phyloP scores from a whole-genome alignment of 2,329 filamentous ascomycete species.

The Epicoccum sorghinum region DNA sequence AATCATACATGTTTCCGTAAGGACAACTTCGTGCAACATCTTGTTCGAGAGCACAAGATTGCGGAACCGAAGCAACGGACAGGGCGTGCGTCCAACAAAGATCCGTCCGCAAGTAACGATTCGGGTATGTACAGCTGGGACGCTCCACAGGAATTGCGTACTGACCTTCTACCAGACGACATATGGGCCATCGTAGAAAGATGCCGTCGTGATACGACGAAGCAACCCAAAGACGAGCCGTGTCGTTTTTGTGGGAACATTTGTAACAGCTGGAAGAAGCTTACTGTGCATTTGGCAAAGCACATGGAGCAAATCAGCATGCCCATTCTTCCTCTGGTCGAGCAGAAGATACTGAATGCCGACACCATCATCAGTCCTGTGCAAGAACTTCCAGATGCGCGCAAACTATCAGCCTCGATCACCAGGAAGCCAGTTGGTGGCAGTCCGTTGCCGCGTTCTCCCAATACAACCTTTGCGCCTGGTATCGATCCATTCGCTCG shows the following conservation, averaged over 20 bases:
- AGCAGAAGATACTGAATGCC: conserved; percentile 47
- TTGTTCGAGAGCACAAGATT: conserved; percentile 89
- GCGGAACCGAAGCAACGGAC: conserved; percentile 78
- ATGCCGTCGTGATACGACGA: conserved; percentile 73
- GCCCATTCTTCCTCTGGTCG: conserved; percentile 66
- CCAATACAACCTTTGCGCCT: conserved; percentile 38
- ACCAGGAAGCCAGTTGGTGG: conserved; percentile 36
- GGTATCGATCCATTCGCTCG: conserved; percentile 40
- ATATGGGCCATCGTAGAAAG: conserved; percentile 79
- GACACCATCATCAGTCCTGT: conserved; percentile 48
- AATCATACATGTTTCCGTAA: conserved; percentile 82
- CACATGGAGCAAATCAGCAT: conserved; percentile 93
- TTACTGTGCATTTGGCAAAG: conserved; percentile 90
- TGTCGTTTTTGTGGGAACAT: conserved; percentile 86
- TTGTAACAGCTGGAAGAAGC: conserved; percentile 87
- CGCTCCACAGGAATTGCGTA: not conserved
- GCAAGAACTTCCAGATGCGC: conserved; percentile 43
- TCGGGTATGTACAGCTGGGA: conserved; percentile 25
- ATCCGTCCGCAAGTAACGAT: conserved; percentile 32
- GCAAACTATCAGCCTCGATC: conserved; percentile 39
- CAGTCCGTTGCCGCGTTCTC: conserved; percentile 35
- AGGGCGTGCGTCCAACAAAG: conserved; percentile 55
- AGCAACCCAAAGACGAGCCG: conserved; percentile 73
- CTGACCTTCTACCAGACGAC: conserved; percentile 54
- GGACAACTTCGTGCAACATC: conserved; percentile 91